phyloP scores from a whole-genome alignment of 306 rosid genomes.

The Inga laurina region DNA sequence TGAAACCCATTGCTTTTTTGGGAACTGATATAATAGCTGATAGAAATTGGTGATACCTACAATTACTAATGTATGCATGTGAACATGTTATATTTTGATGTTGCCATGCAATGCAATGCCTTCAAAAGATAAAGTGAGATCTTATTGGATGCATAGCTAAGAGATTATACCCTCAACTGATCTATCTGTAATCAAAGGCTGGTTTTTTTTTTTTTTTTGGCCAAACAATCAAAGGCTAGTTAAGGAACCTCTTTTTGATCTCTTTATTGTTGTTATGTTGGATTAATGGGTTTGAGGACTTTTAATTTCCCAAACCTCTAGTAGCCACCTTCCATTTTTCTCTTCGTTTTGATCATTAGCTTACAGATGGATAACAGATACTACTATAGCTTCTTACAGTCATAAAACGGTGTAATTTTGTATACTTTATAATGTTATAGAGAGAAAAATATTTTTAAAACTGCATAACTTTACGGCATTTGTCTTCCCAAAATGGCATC shows the following conservation, averaged over 20 bases:
- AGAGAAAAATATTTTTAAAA: neutral
- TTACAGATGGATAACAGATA: neutral
- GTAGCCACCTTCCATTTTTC: neutral
- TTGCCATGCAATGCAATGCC: constrained; percentile 28
- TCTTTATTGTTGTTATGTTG: neutral
- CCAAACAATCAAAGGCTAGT: neutral
- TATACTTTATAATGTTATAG: neutral
- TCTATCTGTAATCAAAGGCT: constrained; percentile 1
- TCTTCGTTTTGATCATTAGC: neutral
- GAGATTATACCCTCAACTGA: constrained; percentile 10
- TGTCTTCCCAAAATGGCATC: neutral
- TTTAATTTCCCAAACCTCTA: neutral
- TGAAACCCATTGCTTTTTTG: constrained; percentile 7
- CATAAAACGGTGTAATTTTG: neutral
- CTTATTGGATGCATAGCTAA: constrained; percentile 32
- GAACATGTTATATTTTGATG: constrained; percentile 21
- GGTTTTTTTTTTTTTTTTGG: too few species aligned
- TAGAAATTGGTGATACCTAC: neutral
- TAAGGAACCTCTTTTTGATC: constrained; percentile 2
- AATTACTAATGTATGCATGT: constrained; percentile 10
- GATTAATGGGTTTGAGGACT: neutral
- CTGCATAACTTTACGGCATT: neutral
- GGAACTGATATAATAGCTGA: neutral
- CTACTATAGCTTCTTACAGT: neutral
- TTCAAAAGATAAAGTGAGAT: constrained; percentile 25